These are phyloP conservation scores for Collybia nuda DNA, from an alignment of 768 basidiomycete genomes.

Conservation along the genomic window DNA sequence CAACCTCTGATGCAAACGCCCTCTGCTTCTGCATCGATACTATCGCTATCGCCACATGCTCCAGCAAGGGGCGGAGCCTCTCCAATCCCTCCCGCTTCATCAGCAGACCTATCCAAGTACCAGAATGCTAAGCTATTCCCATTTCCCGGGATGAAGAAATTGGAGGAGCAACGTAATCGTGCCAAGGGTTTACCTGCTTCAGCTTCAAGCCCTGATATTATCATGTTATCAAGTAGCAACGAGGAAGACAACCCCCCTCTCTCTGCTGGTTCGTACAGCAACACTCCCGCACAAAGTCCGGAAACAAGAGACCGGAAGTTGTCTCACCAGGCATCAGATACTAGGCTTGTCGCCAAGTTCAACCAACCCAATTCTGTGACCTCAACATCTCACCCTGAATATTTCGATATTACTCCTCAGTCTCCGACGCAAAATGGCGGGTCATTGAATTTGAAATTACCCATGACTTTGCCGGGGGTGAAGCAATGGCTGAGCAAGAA, in stretches of 20 bases:
- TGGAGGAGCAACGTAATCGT: slow-evolving; percentile 72
- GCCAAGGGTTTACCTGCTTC: slow-evolving; percentile 51
- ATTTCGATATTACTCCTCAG: slow-evolving; percentile 39
- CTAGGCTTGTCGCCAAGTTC: slow-evolving; percentile 58
- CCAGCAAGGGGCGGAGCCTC: slow-evolving; percentile 62
- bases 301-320: slow-evolving; percentile 62
- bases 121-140: slow-evolving; percentile 82
- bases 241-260: slow-evolving; percentile 49
- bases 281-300: slow-evolving; percentile 48
- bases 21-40: slow-evolving; percentile 69
- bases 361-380: slow-evolving; percentile 44
- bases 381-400: slow-evolving; percentile 49
- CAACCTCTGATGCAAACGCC: slow-evolving; percentile 54
- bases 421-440: slow-evolving; percentile 36
- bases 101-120: slow-evolving; percentile 71
- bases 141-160: slow-evolving; percentile 81
- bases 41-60: slow-evolving; percentile 58
- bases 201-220: slow-evolving; percentile 43
- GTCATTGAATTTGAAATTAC: slow-evolving; percentile 48
- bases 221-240: slow-evolving; percentile 38
- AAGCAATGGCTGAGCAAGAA: slow-evolving; percentile 75
- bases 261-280: slow-evolving; percentile 46
- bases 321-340: slow-evolving; percentile 70
- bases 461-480: slow-evolving; percentile 75
- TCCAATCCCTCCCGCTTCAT: slow-evolving; percentile 75